These are phyloP conservation scores for Kokia cookei DNA, from an alignment of 441 rosid genomes.

Conservation along the genomic window DNA sequence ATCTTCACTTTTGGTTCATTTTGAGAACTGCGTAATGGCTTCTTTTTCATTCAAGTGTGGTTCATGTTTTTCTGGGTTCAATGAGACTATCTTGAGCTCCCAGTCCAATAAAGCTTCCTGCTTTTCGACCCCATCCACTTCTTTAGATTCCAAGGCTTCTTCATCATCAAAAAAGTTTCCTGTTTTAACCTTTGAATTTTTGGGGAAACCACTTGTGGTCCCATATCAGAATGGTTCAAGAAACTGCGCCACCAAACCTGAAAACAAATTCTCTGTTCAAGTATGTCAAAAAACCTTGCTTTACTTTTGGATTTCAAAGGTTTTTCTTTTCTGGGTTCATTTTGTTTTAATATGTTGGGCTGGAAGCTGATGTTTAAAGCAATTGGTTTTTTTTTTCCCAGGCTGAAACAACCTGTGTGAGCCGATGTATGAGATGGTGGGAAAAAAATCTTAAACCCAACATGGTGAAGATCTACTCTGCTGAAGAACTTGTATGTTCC, in stretches of 20 bases:
- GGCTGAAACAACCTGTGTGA: conserved; percentile 39
- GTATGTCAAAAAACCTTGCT: conserved; percentile 20
- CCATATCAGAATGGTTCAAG: conserved; percentile 23
- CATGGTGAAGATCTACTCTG: conserved; percentile 57
- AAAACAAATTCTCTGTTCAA: conserved; percentile 18
- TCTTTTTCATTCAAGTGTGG: conserved; percentile 20
- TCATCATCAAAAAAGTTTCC: conserved; percentile 22
- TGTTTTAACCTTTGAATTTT: conserved; percentile 22
- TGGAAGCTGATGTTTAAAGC: neutral
- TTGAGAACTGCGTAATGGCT: conserved; percentile 22
- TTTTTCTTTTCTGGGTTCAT: too few relatives aligned
- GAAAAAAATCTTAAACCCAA: conserved; percentile 50
- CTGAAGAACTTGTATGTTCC: conserved; percentile 48
- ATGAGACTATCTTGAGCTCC: conserved; percentile 11
- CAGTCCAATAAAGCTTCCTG: conserved; percentile 14
- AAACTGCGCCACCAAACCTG: conserved; percentile 23
- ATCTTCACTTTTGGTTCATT: conserved; percentile 8
- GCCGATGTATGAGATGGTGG: conserved; percentile 68
- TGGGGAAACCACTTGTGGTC: conserved; percentile 25
- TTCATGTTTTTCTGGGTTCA: conserved; percentile 15
- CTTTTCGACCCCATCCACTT: conserved; percentile 19
- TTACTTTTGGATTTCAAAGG: neutral
- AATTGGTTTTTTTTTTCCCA: conserved; percentile 6
- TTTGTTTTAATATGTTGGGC: neutral
- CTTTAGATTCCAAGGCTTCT: conserved; percentile 17